These are phyloP conservation scores for Hypoxylon perforatum DNA, from an alignment of 495 filamentous ascomycete genomes.

Conservation along the genomic window DNA sequence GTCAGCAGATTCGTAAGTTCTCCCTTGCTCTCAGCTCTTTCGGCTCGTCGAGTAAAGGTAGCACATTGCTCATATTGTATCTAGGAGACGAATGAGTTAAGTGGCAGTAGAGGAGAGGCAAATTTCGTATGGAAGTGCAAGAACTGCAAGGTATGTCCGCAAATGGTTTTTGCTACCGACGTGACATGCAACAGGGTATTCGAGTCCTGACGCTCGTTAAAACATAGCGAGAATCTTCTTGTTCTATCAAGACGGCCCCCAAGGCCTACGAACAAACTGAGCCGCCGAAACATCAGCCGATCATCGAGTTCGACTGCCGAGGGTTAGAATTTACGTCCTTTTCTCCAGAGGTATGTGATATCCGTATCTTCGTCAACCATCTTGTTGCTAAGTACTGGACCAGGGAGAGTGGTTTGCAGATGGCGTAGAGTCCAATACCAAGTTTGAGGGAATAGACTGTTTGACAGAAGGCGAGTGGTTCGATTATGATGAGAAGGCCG, in stretches of 20 bases:
- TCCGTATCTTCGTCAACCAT: neutral
- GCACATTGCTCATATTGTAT: neutral
- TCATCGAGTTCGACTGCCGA: constrained; percentile 91
- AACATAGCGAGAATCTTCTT: constrained; percentile 66
- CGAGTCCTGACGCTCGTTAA: neutral
- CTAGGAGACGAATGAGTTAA: constrained; percentile 86
- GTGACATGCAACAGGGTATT: neutral
- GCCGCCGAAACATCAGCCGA: constrained; percentile 76
- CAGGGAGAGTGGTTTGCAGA: constrained; percentile 91
- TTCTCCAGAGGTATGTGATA: constrained; percentile 75
- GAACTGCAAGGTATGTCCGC: constrained; percentile 75
- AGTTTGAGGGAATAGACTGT: constrained; percentile 79
- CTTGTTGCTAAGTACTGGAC: constrained; percentile 1
- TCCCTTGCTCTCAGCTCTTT: neutral
- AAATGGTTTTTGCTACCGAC: neutral
- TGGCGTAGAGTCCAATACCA: constrained; percentile 79
- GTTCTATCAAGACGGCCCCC: constrained; percentile 75
- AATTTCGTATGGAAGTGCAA: constrained; percentile 99
- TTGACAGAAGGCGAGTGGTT: constrained; percentile 83
- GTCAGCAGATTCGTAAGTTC: constrained; percentile 87
- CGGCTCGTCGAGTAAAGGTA: neutral
- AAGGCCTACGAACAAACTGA: constrained; percentile 73
- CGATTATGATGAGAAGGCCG: constrained; percentile 70
- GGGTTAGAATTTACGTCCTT: constrained; percentile 94
- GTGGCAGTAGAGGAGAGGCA: constrained; percentile 90